A percentile compares a stretch with the other conserved stretches of the same genome.
Conservation (phyloP, 306 rosid species). For the Quercus dentata region DNA sequence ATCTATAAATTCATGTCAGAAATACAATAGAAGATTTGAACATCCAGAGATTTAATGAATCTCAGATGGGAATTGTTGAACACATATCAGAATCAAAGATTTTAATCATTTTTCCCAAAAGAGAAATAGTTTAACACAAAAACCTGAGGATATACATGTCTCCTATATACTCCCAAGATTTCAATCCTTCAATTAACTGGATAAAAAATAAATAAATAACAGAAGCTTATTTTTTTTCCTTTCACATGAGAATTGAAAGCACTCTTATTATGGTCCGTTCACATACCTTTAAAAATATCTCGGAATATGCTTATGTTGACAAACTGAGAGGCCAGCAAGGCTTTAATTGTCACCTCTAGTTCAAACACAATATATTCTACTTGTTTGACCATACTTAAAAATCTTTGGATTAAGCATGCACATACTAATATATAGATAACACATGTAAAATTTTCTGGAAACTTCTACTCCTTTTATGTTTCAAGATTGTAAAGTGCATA, state of each 20-base stretch:
- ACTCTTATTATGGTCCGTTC: not conserved
- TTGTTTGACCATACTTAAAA: not conserved
- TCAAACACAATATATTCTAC: not conserved
- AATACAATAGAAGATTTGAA: too few relatives aligned
- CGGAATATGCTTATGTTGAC: not conserved
- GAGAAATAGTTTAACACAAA: not conserved
- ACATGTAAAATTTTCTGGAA: not conserved
- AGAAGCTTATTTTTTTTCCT: too few relatives aligned
- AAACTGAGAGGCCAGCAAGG: not conserved
- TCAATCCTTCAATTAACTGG: too few relatives aligned
- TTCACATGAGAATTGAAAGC: too few relatives aligned
- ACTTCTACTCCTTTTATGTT: not conserved
- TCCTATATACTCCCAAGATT: too few relatives aligned
- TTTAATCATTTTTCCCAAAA: not conserved
- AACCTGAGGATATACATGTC: not conserved
- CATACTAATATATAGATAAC: not conserved
- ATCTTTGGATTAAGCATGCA: not conserved
- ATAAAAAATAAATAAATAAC: too few relatives aligned
- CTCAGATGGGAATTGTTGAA: not conserved
- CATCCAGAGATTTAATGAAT: not conserved
- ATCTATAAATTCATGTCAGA: too few relatives aligned
- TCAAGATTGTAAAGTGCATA: not conserved
- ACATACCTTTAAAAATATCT: not conserved
- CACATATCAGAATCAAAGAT: not conserved
- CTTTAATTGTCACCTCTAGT: not conserved